phyloP scores from a whole-genome alignment of 495 filamentous ascomycete genomes.

The Neurospora tetrasperma region DNA sequence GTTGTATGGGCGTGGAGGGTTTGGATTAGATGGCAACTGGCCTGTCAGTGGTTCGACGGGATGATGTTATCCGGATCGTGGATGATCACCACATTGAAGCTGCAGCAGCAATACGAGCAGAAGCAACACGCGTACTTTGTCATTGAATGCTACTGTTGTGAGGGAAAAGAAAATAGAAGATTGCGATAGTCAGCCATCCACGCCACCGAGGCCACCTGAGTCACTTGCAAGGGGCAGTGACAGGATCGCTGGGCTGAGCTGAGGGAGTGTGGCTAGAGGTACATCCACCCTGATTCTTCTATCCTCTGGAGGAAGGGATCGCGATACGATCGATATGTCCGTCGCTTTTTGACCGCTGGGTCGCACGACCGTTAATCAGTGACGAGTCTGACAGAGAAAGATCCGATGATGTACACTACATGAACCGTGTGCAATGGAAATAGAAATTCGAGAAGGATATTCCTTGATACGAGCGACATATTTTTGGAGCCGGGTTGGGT shows the following conservation, averaged over 20 bases:
- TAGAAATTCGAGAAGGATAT: not conserved
- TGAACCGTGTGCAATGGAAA: not conserved
- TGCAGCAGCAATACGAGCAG: not conserved
- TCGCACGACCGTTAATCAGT: not conserved
- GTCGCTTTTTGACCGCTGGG: not conserved
- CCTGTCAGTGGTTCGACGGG: not conserved
- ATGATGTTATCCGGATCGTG: not conserved
- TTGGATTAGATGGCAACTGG: not conserved
- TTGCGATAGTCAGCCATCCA: not conserved
- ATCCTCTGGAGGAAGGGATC: not conserved
- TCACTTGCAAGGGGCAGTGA: not conserved
- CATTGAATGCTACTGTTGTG: not conserved
- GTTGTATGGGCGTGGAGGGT: not conserved
- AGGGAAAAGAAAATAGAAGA: not conserved
- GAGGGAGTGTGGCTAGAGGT: not conserved
- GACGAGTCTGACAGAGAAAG: not conserved
- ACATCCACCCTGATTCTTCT: not conserved
- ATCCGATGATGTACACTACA: not conserved
- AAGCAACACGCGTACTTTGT: not conserved
- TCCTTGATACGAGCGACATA: not conserved
- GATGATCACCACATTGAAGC: not conserved
- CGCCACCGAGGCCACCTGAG: not conserved
- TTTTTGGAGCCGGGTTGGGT: not conserved
- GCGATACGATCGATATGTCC: not conserved
- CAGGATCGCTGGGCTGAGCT: not conserved